These are phyloP conservation scores for Fragaria iinumae DNA, from an alignment of 306 rosid genomes.

Conservation along the genomic window DNA sequence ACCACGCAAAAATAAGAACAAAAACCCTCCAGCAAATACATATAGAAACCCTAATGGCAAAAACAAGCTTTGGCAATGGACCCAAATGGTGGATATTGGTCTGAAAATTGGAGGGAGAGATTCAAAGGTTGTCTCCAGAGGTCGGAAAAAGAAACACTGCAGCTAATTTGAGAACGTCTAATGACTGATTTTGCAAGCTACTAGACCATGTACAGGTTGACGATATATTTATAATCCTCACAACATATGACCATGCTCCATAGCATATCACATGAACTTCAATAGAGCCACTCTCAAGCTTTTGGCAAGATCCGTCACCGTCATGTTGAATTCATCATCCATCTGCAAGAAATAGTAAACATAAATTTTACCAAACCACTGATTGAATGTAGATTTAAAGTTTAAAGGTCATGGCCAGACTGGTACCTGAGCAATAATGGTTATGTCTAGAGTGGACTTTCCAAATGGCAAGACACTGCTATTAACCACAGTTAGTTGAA, in stretches of 20 bases:
- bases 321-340: conserved; percentile 46
- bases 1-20: conserved; percentile 32
- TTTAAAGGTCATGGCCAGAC: neutral
- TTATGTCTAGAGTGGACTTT: conserved; percentile 44
- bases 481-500: conserved; percentile 36
- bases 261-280: conserved; percentile 31
- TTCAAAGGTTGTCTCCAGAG: neutral
- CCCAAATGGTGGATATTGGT: neutral
- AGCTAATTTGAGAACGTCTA: conserved; percentile 2
- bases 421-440: conserved; percentile 62
- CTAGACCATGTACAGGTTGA: conserved; percentile 11
- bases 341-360: conserved; percentile 37
- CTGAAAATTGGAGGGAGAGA: conserved; percentile 3
- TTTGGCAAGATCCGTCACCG: conserved; percentile 43
- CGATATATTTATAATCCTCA: neutral
- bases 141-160: neutral
- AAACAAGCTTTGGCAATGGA: conserved; percentile 22
- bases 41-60: neutral
- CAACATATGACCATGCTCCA: neutral
- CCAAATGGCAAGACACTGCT: conserved; percentile 50
- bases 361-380: neutral
- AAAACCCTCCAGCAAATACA: conserved; percentile 17
- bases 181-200: neutral
- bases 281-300: conserved; percentile 35
- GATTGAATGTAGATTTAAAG: neutral